phyloP scores from a whole-genome alignment of 2,329 filamentous ascomycete species.

The Monilinia fructigena region DNA sequence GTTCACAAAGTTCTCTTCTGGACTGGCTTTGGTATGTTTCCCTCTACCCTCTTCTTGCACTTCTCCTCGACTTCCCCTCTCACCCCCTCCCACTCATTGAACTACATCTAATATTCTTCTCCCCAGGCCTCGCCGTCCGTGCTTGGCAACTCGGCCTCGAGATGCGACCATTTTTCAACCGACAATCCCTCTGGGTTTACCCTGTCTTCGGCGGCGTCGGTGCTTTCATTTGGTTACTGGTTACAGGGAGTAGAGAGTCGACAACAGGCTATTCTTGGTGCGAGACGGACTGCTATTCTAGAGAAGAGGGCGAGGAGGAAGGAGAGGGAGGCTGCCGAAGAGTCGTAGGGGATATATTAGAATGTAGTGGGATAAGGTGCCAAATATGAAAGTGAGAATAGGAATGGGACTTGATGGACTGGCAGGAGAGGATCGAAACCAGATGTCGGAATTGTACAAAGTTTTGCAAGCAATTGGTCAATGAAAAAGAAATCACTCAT shows the following conservation, averaged over 20 bases:
- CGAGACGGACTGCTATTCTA: slow-evolving; percentile 76
- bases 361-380: background rate
- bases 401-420: background rate
- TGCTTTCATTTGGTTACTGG: slow-evolving; percentile 93
- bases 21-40: slow-evolving; percentile 77
- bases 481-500: slow-evolving; percentile 7
- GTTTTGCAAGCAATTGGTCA: slow-evolving; percentile 5
- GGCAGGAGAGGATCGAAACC: background rate
- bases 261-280: slow-evolving; percentile 73
- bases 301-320: slow-evolving; percentile 85
- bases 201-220: slow-evolving; percentile 83
- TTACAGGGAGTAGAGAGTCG: slow-evolving; percentile 83
- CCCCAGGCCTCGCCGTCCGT: slow-evolving; percentile 81
- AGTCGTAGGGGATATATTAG: slow-evolving; percentile 13
- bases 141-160: slow-evolving; percentile 98
- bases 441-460: slow-evolving; percentile 14
- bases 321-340: slow-evolving; percentile 55
- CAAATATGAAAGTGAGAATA: background rate
- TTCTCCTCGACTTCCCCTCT: slow-evolving; percentile 20
- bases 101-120: background rate
- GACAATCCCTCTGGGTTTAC: slow-evolving; percentile 83
- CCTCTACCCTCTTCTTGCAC: slow-evolving; percentile 24
- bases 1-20: slow-evolving; percentile 69
- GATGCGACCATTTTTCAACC: slow-evolving; percentile 92
- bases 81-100: slow-evolving; percentile 2